Percentiles rank a stretch among this genome's conserved stretches.
These are phyloP conservation scores for Durotheca rogersii DNA, from an alignment of 495 filamentous ascomycete species.

Conservation along the genomic window DNA sequence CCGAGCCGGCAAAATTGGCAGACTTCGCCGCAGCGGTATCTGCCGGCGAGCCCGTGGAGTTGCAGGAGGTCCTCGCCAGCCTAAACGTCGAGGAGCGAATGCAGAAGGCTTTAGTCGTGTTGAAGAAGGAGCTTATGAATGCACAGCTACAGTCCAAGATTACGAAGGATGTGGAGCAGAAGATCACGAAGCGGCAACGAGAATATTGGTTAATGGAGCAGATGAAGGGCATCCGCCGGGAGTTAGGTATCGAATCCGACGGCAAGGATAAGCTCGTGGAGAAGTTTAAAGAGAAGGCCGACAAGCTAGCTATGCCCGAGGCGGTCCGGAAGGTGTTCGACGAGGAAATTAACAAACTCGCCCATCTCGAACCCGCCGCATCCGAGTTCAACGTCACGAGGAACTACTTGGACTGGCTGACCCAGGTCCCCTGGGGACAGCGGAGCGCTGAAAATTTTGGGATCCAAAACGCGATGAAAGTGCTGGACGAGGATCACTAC, in stretches of 20 bases:
- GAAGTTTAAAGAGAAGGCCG: slow-evolving; percentile 93
- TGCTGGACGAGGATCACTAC: slow-evolving; percentile 96
- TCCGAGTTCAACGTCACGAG: slow-evolving; percentile 99
- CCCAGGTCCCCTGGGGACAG: slow-evolving; percentile 96
- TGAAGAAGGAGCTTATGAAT: slow-evolving; percentile 98
- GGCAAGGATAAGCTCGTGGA: slow-evolving; percentile 98
- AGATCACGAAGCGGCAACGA: slow-evolving; percentile 95
- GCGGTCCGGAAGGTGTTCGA: slow-evolving; percentile 96
- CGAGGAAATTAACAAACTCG: slow-evolving; percentile 95
- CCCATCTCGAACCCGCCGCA: slow-evolving; percentile 89
- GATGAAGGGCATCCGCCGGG: slow-evolving; percentile 97
- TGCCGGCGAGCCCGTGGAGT: slow-evolving; percentile 81
- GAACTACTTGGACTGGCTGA: slow-evolving; percentile 98
- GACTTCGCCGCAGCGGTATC: slow-evolving; percentile 97
- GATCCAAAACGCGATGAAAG: slow-evolving; percentile 82
- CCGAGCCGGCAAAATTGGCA: slow-evolving; percentile 90
- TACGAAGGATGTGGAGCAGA: slow-evolving; percentile 94
- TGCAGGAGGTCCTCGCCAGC: slow-evolving; percentile 89
- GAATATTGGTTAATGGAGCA: slow-evolving; percentile 99
- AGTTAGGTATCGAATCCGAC: slow-evolving; percentile 94
- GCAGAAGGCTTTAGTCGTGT: slow-evolving; percentile 81
- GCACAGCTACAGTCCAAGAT: slow-evolving; percentile 97
- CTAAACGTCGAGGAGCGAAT: slow-evolving; percentile 88
- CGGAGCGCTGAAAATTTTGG: slow-evolving; percentile 95
- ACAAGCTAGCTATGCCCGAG: slow-evolving; percentile 94